Evolutionary conservation across 2,329 filamentous ascomycete species (phyloP).

Genomic region (Pseudogymnoascus sp.): DNA sequence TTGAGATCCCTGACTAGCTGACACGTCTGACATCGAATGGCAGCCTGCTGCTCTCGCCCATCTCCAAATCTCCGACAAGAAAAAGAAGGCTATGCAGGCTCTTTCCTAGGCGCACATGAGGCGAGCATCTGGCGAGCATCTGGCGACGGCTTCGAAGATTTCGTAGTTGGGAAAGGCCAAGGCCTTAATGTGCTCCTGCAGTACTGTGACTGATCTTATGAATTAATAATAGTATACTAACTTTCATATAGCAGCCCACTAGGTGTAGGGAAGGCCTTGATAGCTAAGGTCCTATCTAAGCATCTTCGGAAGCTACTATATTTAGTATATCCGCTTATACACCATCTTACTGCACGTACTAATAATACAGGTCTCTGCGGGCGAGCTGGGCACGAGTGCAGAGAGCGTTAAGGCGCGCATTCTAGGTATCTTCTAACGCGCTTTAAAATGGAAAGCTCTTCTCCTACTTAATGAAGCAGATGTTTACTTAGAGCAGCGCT

Average conservation of each 20-base stretch:
- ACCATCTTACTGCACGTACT: conserved; percentile 6
- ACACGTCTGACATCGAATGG: conserved; percentile 23
- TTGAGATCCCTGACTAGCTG: not conserved
- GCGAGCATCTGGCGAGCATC: not conserved
- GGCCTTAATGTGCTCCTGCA: conserved; percentile 8
- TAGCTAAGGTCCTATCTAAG: conserved; percentile 14
- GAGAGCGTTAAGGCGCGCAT: not conserved
- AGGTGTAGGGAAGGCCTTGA: not conserved
- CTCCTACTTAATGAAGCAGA: not conserved
- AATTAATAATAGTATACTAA: conserved; percentile 2
- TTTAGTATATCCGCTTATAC: not conserved
- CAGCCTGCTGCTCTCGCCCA: conserved; percentile 19
- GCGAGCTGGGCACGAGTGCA: not conserved
- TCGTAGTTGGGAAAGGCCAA: not conserved
- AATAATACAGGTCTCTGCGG: conserved; percentile 22
- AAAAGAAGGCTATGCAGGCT: conserved; percentile 20
- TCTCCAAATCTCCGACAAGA: conserved; percentile 23
- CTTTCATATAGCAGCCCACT: conserved; percentile 1
- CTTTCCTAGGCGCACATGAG: not conserved
- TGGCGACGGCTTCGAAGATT: not conserved
- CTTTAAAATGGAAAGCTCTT: not conserved
- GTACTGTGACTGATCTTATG: not conserved
- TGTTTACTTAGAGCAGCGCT: too few species aligned
- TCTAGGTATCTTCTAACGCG: not conserved
- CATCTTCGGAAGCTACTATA: conserved; percentile 9